Conservation (phyloP, 1,284 basidiomycete species). For the Ustilago esculenta region DNA sequence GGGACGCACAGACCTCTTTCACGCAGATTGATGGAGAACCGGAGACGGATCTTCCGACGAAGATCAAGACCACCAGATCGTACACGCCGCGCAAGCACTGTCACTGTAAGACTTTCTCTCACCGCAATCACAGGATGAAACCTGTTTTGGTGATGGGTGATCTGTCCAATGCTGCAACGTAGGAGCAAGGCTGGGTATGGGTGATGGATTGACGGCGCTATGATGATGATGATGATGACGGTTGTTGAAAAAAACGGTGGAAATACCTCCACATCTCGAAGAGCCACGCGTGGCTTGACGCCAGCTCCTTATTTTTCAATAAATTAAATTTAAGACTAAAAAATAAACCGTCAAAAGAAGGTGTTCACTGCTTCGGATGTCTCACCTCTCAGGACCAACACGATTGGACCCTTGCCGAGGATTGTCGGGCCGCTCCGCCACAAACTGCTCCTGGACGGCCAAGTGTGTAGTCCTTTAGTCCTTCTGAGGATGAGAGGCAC, state of each 20-base stretch:
- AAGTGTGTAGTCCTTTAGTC: no score
- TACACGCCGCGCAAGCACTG: no score
- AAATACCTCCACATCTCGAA: conserved; percentile 29
- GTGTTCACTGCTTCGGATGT: conserved; percentile 1
- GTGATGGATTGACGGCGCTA: no score
- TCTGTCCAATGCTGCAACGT: no score
- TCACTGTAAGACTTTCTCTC: no score
- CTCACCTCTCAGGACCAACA: background rate
- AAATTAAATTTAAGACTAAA: background rate
- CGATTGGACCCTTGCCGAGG: conserved; percentile 6
- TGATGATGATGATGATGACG: background rate
- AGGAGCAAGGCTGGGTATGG: no score
- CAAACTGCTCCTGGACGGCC: no score
- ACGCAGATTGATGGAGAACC: background rate
- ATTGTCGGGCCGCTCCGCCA: background rate
- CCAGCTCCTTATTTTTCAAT: conserved; percentile 6
- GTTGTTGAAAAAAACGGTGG: background rate
- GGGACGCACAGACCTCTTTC: conserved; percentile 18
- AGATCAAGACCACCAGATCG: no score
- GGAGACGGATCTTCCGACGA: background rate
- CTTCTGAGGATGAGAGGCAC: no score
- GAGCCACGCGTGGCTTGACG: conserved; percentile 26
- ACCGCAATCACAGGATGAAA: no score
- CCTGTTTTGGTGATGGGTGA: no score
- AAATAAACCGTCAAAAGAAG: background rate